Evolutionary conservation across 2,329 filamentous ascomycete species (phyloP).

Genomic region (Colletotrichum ledebouriae): DNA sequence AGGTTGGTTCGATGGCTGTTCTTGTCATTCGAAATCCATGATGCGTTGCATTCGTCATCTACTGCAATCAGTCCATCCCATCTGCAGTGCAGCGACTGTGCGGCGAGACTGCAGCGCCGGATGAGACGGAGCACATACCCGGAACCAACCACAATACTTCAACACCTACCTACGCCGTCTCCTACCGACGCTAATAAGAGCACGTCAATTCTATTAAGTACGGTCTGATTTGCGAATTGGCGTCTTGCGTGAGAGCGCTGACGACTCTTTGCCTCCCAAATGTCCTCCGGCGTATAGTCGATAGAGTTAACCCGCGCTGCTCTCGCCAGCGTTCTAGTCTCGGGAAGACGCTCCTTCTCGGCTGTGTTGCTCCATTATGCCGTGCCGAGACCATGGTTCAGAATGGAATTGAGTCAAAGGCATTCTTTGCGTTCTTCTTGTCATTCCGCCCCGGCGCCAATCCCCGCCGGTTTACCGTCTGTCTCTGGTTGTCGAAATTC

Average conservation of each 20-base stretch:
- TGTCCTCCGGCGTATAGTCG: constrained; percentile 13
- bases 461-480: neutral
- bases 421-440: constrained; percentile 32
- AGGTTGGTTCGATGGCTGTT: constrained; percentile 2
- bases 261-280: constrained; percentile 32
- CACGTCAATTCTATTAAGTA: constrained; percentile 11
- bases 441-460: constrained; percentile 22
- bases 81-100: too few species aligned
- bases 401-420: constrained; percentile 23
- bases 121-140: too few species aligned
- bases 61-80: constrained; percentile 16
- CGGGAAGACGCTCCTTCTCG: constrained; percentile 23
- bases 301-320: constrained; percentile 11
- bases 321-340: constrained; percentile 11
- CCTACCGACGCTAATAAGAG: constrained; percentile 33
- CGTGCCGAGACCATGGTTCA: constrained; percentile 36
- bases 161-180: neutral
- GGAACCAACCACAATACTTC: constrained; percentile 24
- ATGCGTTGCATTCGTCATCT: constrained; percentile 1
- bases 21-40: too few species aligned
- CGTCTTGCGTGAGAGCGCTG: constrained; percentile 20
- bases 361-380: constrained; percentile 22
- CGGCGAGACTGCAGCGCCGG: too few species aligned
- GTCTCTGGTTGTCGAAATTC: constrained; percentile 18
- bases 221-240: constrained; percentile 12